Evolutionary conservation across 1,284 basidiomycete species (phyloP).

Genomic region (Trametes pubescens): DNA sequence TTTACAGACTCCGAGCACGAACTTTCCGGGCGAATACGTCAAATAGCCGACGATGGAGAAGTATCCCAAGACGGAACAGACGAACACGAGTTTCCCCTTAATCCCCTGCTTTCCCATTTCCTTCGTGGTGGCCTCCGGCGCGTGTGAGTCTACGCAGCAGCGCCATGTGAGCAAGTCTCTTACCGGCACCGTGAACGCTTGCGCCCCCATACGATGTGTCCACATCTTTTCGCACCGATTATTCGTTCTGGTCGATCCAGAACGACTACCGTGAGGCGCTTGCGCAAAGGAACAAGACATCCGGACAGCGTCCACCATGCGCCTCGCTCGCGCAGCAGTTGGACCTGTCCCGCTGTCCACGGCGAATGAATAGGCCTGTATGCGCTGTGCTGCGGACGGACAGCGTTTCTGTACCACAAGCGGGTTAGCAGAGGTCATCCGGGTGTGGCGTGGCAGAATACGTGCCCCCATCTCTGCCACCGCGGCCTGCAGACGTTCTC

Average conservation of each 20-base stretch:
- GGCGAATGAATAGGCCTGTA: slow-evolving; percentile 71
- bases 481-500: slow-evolving; percentile 66
- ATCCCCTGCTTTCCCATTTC: too few relatives aligned
- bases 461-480: slow-evolving; percentile 69
- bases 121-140: too few relatives aligned
- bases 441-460: background rate
- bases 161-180: too few relatives aligned
- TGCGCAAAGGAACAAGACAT: slow-evolving; percentile 83
- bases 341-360: slow-evolving; percentile 60
- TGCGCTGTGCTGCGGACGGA: slow-evolving; percentile 60
- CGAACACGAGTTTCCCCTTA: too few relatives aligned
- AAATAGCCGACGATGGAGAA: too few relatives aligned
- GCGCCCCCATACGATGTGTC: slow-evolving; percentile 73
- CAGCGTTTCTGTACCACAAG: slow-evolving; percentile 49
- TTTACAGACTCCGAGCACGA: too few relatives aligned
- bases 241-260: slow-evolving; percentile 74
- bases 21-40: too few relatives aligned
- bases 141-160: too few relatives aligned
- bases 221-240: slow-evolving; percentile 68
- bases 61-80: too few relatives aligned
- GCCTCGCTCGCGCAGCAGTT: slow-evolving; percentile 59
- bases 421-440: background rate
- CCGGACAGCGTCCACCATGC: slow-evolving; percentile 67
- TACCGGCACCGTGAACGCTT: slow-evolving; percentile 84
- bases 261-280: slow-evolving; percentile 74